phyloP scores from a whole-genome alignment of 768 basidiomycete species.

The Kwoniella pini region DNA sequence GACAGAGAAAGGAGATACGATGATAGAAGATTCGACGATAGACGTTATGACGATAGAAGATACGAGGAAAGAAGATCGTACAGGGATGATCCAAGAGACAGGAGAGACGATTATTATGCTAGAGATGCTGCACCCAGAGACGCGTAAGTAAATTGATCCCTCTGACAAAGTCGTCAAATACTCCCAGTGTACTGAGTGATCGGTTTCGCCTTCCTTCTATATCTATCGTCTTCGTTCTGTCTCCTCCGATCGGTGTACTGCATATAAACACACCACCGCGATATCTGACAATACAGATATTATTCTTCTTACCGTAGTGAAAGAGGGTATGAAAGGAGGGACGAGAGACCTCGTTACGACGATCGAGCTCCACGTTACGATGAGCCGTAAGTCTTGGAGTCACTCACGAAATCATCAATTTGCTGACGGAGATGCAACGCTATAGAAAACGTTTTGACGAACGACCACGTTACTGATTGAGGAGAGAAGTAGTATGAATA shows the following conservation, averaged over 20 bases:
- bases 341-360: slow-evolving; percentile 37
- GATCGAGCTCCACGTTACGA: slow-evolving; percentile 35
- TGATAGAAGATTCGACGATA: slow-evolving; percentile 51
- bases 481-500: too few species aligned
- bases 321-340: slow-evolving; percentile 27
- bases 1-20: slow-evolving; percentile 58
- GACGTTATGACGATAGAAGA: slow-evolving; percentile 32
- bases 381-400: neutral
- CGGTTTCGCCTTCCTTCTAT: neutral
- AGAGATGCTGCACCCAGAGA: slow-evolving; percentile 21
- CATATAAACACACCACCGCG: neutral
- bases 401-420: neutral
- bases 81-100: slow-evolving; percentile 25
- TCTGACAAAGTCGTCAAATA: slow-evolving; percentile 13
- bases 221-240: neutral
- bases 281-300: slow-evolving; percentile 16
- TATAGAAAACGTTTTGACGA: slow-evolving; percentile 10
- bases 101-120: slow-evolving; percentile 19
- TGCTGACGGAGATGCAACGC: neutral
- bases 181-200: slow-evolving; percentile 13
- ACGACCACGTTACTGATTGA: slow-evolving; percentile 11
- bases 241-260: neutral
- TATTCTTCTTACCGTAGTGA: slow-evolving; percentile 30
- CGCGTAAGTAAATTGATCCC: slow-evolving; percentile 8
- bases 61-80: slow-evolving; percentile 63